Conservation (phyloP, 345 rosid genomes). For the Bruguiera sexangula region DNA sequence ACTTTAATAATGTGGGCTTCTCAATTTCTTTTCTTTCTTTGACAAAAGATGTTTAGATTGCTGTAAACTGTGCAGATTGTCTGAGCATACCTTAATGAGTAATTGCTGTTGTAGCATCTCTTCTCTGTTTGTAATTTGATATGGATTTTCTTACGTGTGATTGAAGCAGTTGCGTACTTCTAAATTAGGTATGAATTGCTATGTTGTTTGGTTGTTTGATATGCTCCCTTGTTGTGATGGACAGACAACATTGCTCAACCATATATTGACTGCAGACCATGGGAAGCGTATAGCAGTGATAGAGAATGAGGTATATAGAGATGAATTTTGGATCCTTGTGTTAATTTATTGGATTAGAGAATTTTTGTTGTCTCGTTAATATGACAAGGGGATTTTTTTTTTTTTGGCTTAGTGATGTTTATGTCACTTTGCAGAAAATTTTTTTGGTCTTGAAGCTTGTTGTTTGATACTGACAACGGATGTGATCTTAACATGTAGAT, state of each 20-base stretch:
- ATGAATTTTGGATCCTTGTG: background rate
- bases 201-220: background rate
- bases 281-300: constrained; percentile 96
- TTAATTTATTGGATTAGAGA: too few relatives aligned
- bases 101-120: background rate
- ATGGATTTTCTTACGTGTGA: background rate
- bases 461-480: background rate
- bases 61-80: background rate
- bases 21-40: background rate
- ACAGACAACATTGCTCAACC: constrained; percentile 91
- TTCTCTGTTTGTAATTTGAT: background rate
- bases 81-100: background rate
- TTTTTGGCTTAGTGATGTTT: too few relatives aligned
- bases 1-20: background rate
- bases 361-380: too few relatives aligned
- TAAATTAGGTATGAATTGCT: background rate
- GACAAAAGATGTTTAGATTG: background rate
- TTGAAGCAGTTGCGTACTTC: background rate
- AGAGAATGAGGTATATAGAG: constrained; percentile 77
- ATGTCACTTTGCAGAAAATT: background rate
- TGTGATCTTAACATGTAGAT: background rate
- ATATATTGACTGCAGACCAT: constrained; percentile 88
- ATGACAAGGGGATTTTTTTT: too few relatives aligned
- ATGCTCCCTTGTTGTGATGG: constrained; percentile 16
- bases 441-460: background rate